phyloP scores from a whole-genome alignment of 1,284 basidiomycete species.

The Coniferiporia weirii region DNA sequence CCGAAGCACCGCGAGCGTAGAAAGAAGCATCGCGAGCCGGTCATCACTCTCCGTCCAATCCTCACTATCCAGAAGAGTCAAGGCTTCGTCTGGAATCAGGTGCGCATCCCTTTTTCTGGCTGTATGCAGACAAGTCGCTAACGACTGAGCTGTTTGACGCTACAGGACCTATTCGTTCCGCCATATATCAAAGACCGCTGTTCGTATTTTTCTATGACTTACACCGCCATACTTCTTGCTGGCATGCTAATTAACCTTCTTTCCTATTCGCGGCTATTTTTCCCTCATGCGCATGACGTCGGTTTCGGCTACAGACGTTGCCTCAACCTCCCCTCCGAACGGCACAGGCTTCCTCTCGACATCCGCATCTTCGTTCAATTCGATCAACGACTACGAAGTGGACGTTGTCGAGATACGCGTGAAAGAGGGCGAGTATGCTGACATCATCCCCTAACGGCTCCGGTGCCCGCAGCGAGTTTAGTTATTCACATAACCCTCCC shows the following conservation, averaged over 20 bases:
- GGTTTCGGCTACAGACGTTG: slow-evolving; percentile 49
- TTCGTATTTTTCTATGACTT: slow-evolving; percentile 37
- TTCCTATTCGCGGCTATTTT: slow-evolving; percentile 14
- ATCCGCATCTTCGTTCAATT: slow-evolving; percentile 60
- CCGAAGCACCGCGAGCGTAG: slow-evolving; percentile 41
- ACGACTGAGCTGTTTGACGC: slow-evolving; percentile 3
- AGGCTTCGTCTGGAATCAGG: slow-evolving; percentile 87
- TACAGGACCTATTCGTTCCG: slow-evolving; percentile 73
- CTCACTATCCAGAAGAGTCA: slow-evolving; percentile 78
- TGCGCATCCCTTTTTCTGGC: slow-evolving; percentile 29
- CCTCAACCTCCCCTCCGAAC: slow-evolving; percentile 74
- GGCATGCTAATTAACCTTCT: slow-evolving; percentile 18
- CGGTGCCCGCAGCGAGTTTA: neutral
- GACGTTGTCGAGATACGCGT: slow-evolving; percentile 82
- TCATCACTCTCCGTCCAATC: slow-evolving; percentile 67
- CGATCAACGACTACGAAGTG: slow-evolving; percentile 65
- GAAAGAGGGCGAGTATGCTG: slow-evolving; percentile 65
- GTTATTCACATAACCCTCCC: neutral
- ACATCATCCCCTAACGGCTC: slow-evolving; percentile 56
- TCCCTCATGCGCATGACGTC: slow-evolving; percentile 14
- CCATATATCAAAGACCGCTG: slow-evolving; percentile 85
- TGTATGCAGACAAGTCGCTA: slow-evolving; percentile 11
- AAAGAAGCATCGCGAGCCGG: slow-evolving; percentile 52
- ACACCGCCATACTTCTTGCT: slow-evolving; percentile 17
- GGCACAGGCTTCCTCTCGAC: slow-evolving; percentile 59